A percentile compares a stretch with the other conserved stretches of the same genome.
Evolutionary conservation across 2,329 filamentous ascomycete genomes (phyloP).

Genomic region (Pseudogymnoascus sp.): DNA sequence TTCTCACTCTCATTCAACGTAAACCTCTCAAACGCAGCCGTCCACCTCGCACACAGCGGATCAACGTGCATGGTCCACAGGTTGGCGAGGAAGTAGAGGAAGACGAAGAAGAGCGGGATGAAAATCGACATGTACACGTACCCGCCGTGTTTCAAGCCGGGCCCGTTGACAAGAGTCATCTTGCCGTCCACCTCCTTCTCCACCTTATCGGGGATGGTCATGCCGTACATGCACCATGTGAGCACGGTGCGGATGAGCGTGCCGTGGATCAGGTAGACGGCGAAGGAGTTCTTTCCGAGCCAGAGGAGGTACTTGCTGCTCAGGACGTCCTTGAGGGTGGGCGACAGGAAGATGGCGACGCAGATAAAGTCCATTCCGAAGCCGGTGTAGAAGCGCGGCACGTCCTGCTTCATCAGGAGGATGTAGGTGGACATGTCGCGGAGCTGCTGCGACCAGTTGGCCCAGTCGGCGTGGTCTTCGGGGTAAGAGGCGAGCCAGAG

Average conservation of each 20-base stretch:
- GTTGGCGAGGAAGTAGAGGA: conserved; percentile 40
- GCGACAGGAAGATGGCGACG: conserved; percentile 46
- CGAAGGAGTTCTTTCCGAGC: conserved; percentile 57
- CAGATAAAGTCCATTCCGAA: conserved; percentile 43
- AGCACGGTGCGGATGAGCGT: conserved; percentile 52
- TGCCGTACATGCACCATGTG: conserved; percentile 52
- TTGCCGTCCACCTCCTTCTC: conserved; percentile 28
- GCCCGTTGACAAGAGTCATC: conserved; percentile 26
- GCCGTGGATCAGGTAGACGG: conserved; percentile 58
- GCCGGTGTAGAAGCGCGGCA: conserved; percentile 42
- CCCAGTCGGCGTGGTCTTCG: conserved; percentile 46
- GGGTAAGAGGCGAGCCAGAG: conserved; percentile 55
- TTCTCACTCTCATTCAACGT: conserved; percentile 8
- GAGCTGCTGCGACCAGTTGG: conserved; percentile 43
- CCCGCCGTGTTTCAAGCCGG: conserved; percentile 33
- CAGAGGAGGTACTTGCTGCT: conserved; percentile 50
- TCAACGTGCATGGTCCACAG: conserved; percentile 49
- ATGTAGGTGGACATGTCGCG: conserved; percentile 35
- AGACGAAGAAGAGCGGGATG: conserved; percentile 39
- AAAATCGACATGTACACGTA: conserved; percentile 32
- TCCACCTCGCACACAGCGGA: conserved; percentile 41
- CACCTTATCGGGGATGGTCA: conserved; percentile 29
- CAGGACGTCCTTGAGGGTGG: conserved; percentile 43
- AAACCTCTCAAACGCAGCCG: conserved; percentile 32
- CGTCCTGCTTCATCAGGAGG: conserved; percentile 41